A percentile compares a stretch with the other conserved stretches of the same genome.
These are phyloP conservation scores for Pseudoturritis turrita DNA, from an alignment of 345 rosid genomes.

Conservation along the genomic window DNA sequence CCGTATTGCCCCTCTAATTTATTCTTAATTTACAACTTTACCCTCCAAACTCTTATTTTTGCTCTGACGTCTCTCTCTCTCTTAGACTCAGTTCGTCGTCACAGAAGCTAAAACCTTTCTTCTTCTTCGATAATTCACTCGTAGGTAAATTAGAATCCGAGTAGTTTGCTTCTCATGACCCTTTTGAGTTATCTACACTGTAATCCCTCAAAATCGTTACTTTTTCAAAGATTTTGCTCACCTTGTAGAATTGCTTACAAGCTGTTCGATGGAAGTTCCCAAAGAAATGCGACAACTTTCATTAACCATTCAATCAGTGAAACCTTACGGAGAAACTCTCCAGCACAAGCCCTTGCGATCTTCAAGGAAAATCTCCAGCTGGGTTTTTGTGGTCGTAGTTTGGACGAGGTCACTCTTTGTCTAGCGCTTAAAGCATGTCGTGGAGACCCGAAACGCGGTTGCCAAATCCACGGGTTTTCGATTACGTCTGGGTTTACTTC, in stretches of 20 bases:
- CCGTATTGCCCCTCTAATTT: conserved; percentile 26
- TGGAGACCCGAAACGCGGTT: conserved; percentile 45
- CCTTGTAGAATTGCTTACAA: conserved; percentile 22
- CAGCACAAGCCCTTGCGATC: conserved; percentile 35
- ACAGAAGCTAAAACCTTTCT: background rate
- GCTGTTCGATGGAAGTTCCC: conserved; percentile 35
- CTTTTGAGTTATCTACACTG: conserved; percentile 10
- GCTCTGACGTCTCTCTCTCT: background rate
- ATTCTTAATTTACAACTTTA: conserved; percentile 11
- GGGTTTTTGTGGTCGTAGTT: conserved; percentile 12
- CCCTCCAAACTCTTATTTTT: conserved; percentile 3
- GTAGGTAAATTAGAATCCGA: background rate
- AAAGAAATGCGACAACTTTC: conserved; percentile 18
- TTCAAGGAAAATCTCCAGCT: conserved; percentile 41
- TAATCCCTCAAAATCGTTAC: conserved; percentile 9
- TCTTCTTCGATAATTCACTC: background rate
- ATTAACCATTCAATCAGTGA: conserved; percentile 41
- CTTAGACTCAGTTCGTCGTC: background rate
- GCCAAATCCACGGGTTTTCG: conserved; percentile 72
- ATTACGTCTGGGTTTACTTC: conserved; percentile 57
- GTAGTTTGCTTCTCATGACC: conserved; percentile 28
- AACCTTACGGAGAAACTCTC: conserved; percentile 32
- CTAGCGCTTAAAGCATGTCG: conserved; percentile 65
- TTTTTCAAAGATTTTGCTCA: conserved; percentile 3
- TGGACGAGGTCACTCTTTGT: conserved; percentile 56